Evolutionary conservation across 768 basidiomycete genomes (phyloP).

Genomic region (Amanita polypyramis): DNA sequence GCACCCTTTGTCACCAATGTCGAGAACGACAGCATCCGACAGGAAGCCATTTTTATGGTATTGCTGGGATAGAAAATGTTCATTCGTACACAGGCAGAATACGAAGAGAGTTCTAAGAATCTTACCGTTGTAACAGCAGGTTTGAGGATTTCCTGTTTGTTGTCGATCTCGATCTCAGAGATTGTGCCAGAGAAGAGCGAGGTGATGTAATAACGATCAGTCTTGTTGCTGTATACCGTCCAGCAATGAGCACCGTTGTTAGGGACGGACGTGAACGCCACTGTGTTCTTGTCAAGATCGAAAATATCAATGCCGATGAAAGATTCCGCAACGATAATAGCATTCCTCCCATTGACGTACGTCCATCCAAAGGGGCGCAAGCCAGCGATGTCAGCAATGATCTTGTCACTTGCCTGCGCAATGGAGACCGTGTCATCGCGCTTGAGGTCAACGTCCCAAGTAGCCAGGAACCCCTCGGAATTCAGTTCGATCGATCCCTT

Average conservation of each 20-base stretch:
- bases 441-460: slow-evolving; percentile 33
- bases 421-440: slow-evolving; percentile 27
- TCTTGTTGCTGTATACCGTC: slow-evolving; percentile 29
- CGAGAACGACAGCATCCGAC: slow-evolving; percentile 30
- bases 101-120: not conserved
- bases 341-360: slow-evolving; percentile 27
- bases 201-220: slow-evolving; percentile 34
- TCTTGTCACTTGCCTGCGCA: slow-evolving; percentile 25
- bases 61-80: not conserved
- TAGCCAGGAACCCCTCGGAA: slow-evolving; percentile 37
- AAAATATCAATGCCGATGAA: slow-evolving; percentile 29
- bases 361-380: slow-evolving; percentile 41
- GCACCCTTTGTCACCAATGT: slow-evolving; percentile 27
- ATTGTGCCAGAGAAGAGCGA: slow-evolving; percentile 28
- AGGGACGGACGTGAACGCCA: slow-evolving; percentile 18
- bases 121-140: slow-evolving; percentile 21
- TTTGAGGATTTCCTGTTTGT: slow-evolving; percentile 23
- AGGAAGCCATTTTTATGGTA: slow-evolving; percentile 26
- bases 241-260: slow-evolving; percentile 34
- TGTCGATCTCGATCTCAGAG: slow-evolving; percentile 37
- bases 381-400: slow-evolving; percentile 28
- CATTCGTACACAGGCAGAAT: too few relatives aligned
- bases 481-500: slow-evolving; percentile 32
- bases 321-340: slow-evolving; percentile 29
- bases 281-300: slow-evolving; percentile 10